phyloP scores from a whole-genome alignment of 345 rosid genomes.

The Melaleuca alternifolia region DNA sequence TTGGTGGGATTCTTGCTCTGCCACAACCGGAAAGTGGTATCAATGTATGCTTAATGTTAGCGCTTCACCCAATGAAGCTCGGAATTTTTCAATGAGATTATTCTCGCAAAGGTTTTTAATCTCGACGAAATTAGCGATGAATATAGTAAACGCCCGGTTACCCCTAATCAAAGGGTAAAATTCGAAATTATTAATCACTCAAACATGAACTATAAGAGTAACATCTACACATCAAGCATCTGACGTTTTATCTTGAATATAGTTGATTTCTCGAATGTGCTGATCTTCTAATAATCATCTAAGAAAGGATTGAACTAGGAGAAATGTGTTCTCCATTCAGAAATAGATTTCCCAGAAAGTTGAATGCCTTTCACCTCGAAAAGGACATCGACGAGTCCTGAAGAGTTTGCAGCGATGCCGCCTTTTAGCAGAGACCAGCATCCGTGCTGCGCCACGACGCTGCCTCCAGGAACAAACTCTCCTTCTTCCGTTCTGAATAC shows the following conservation, averaged over 20 bases:
- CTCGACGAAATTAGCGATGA: background rate
- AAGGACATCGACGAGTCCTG: constrained; percentile 33
- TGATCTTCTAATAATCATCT: background rate
- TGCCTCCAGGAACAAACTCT: constrained; percentile 30
- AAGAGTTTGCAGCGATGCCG: constrained; percentile 45
- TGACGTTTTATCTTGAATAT: background rate
- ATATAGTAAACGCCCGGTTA: no score
- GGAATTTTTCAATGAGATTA: background rate
- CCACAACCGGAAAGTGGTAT: background rate
- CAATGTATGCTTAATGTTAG: background rate
- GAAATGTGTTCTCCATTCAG: background rate
- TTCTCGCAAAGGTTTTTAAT: background rate
- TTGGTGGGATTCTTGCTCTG: constrained; percentile 33
- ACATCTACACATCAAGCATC: background rate
- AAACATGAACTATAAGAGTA: background rate
- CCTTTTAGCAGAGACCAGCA: constrained; percentile 88
- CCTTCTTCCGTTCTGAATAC: constrained; percentile 28
- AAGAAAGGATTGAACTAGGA: background rate
- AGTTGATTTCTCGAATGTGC: background rate
- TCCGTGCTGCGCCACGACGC: constrained; percentile 33
- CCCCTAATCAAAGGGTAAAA: background rate
- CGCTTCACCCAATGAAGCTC: background rate
- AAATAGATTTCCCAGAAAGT: background rate
- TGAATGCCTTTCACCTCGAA: constrained; percentile 31
- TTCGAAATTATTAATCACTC: background rate